Conservation (phyloP, 208 protist genomes). For the Trypanosoma platydactyli region DNA sequence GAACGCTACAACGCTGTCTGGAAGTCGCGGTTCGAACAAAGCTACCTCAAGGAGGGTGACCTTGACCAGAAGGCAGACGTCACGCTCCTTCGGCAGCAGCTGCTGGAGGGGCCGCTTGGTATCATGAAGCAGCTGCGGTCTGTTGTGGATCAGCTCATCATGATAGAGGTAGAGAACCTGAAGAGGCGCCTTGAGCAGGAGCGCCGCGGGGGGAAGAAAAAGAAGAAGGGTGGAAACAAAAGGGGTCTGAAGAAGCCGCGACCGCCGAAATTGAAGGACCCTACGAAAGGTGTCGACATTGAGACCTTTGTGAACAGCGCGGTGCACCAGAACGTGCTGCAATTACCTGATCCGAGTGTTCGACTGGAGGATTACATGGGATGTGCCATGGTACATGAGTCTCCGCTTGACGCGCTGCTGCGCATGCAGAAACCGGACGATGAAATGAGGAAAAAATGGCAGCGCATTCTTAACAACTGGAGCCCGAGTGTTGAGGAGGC, state of each 20-base stretch:
- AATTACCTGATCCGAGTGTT: slow-evolving; percentile 54
- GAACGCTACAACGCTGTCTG: slow-evolving; percentile 77
- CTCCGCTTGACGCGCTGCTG: slow-evolving; percentile 48
- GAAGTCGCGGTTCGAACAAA: slow-evolving; percentile 57
- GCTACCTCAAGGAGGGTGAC: slow-evolving; percentile 57
- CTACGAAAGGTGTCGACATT: slow-evolving; percentile 80
- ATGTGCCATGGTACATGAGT: slow-evolving; percentile 52
- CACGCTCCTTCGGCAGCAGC: slow-evolving; percentile 64
- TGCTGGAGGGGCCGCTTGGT: slow-evolving; percentile 86
- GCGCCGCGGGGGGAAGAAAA: slow-evolving; percentile 56
- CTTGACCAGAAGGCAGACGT: slow-evolving; percentile 82
- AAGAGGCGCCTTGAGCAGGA: slow-evolving; percentile 83
- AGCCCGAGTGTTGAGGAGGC: slow-evolving; percentile 63
- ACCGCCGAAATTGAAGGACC: slow-evolving; percentile 83
- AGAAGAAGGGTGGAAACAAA: slow-evolving; percentile 69
- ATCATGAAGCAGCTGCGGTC: slow-evolving; percentile 87
- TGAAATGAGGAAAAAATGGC: slow-evolving; percentile 88
- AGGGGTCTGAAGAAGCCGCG: slow-evolving; percentile 66
- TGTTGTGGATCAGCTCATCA: slow-evolving; percentile 92
- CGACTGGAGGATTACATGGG: slow-evolving; percentile 73
- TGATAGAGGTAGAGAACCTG: slow-evolving; percentile 91
- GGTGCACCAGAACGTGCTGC: slow-evolving; percentile 84
- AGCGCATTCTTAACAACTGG: slow-evolving; percentile 79
- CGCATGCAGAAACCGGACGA: slow-evolving; percentile 59
- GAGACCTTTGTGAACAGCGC: slow-evolving; percentile 78